Evolutionary conservation across 192 early-diverging fungal species (phyloP), one percentile per base, ranked within the genome.

Genomic region (Phycomyces blakesleeanus): DNA sequence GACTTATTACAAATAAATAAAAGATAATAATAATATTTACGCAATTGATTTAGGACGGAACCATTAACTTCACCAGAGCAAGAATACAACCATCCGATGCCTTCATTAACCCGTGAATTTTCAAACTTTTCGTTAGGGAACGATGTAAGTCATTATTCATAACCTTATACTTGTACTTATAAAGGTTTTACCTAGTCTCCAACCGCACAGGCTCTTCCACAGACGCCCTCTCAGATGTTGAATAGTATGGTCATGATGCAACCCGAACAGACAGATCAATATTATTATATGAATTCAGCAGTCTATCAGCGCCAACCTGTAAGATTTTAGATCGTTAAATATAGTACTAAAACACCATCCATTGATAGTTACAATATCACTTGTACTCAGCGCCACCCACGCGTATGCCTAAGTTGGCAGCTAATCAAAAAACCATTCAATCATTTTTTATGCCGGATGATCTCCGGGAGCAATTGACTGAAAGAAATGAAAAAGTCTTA

Each of bases 401-500:
- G 8, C 83, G 65, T 42, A 52, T 91, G 15, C 77, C 82, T 24
- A 90, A 89, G 65, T 67, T 90, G 0, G 73, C 78, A 25, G 81
- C 90, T 20, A 84, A 95, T 64, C 89, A 94, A 78, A 81, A 87
- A 63, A 75, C 89, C 0, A 87, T 89, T 47, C 86, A 91, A 53
- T 71, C 89, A 59, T 95, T 95, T 75, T 94, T 93, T 40, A 86
- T 97, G 56, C 78, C 90, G 20, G 95, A 97, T 57, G 67, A 79
- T 27, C 77, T 97, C 39, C 83, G 95, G 15, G 91, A 96, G 64
- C 84, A 89, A 25, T 76, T 98, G 53, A 81, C 84, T 25, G 69
- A 79, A 47, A 84, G 87, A 59, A 90, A 83, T 52, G 90, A 92
- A 63, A 84, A 66, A 21, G 37, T 57, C 21, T 42, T 74, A 1